These are phyloP conservation scores for Cutaneotrichosporon cutaneum DNA, from an alignment of 1,284 basidiomycete species.

Conservation along the genomic window DNA sequence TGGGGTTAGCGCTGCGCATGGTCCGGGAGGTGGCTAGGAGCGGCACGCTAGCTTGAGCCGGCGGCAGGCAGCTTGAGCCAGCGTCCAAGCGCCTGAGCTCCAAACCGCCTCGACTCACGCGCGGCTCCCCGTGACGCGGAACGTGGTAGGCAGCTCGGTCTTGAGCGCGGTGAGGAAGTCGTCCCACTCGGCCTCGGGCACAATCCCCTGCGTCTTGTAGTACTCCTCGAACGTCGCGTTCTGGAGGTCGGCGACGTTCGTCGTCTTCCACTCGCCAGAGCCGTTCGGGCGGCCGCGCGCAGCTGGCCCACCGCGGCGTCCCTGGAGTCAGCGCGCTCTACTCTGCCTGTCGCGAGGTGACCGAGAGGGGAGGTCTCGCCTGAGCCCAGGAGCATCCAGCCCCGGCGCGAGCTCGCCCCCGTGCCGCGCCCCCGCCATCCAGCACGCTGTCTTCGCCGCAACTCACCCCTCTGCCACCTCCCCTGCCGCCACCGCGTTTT, in stretches of 20 bases:
- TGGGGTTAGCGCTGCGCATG: slow-evolving; percentile 40
- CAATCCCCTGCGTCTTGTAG: slow-evolving; percentile 59
- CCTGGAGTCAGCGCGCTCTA: background rate
- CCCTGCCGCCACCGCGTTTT: slow-evolving; percentile 18
- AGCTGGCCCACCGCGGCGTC: background rate
- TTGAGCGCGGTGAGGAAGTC: slow-evolving; percentile 68
- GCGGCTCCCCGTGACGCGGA: slow-evolving; percentile 84
- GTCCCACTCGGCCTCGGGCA: slow-evolving; percentile 69
- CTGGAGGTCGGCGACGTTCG: slow-evolving; percentile 49
- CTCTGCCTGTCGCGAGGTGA: too few relatives aligned
- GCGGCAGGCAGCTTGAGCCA: too few relatives aligned
- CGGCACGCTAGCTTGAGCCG: too few relatives aligned
- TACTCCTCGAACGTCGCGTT: slow-evolving; percentile 73
- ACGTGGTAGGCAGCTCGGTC: slow-evolving; percentile 84
- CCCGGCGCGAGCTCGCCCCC: background rate
- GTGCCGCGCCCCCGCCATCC: too few relatives aligned
- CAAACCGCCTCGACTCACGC: slow-evolving; percentile 61
- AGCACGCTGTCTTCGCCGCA: too few relatives aligned
- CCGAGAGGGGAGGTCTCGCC: too few relatives aligned
- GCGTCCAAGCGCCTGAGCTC: too few relatives aligned
- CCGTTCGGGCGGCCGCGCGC: background rate
- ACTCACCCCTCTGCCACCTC: background rate
- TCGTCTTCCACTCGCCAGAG: slow-evolving; percentile 27
- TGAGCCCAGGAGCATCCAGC: background rate
- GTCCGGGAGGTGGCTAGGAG: too few relatives aligned